Evolutionary conservation across 2,329 filamentous ascomycete species (phyloP).

Genomic region (Ustulina deusta): DNA sequence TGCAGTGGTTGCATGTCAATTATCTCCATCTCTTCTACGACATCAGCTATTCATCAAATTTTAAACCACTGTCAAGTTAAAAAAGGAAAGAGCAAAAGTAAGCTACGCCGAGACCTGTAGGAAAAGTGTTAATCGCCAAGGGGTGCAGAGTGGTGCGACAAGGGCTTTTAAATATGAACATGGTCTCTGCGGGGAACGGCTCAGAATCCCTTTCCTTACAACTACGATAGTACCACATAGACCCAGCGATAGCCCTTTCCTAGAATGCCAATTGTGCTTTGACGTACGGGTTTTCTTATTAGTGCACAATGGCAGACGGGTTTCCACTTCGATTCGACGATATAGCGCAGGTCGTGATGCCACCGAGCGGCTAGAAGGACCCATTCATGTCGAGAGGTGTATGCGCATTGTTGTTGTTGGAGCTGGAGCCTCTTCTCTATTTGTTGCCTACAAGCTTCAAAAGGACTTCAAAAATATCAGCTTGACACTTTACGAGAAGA

Average conservation of each 20-base stretch:
- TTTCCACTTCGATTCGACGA: slow-evolving; percentile 19
- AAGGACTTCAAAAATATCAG: slow-evolving; percentile 33
- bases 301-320: slow-evolving; percentile 22
- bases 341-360: slow-evolving; percentile 23
- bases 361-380: slow-evolving; percentile 20
- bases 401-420: slow-evolving; percentile 31
- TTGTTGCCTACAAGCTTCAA: slow-evolving; percentile 36
- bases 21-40: background rate
- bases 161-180: background rate
- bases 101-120: too few relatives aligned
- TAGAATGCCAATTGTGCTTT: background rate
- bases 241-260: too few relatives aligned
- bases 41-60: too few relatives aligned
- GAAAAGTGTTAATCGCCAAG: too few relatives aligned
- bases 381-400: slow-evolving; percentile 32
- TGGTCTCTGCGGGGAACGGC: background rate
- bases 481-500: slow-evolving; percentile 60
- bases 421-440: slow-evolving; percentile 33
- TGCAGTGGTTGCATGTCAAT: background rate
- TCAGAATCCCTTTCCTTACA: background rate
- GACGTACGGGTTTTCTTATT: too few relatives aligned
- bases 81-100: too few relatives aligned
- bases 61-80: too few relatives aligned
- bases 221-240: background rate
- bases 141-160: too few relatives aligned